Base-by-base conservation (phyloP, 345 rosid species). In the Populus deltoides region DNA sequence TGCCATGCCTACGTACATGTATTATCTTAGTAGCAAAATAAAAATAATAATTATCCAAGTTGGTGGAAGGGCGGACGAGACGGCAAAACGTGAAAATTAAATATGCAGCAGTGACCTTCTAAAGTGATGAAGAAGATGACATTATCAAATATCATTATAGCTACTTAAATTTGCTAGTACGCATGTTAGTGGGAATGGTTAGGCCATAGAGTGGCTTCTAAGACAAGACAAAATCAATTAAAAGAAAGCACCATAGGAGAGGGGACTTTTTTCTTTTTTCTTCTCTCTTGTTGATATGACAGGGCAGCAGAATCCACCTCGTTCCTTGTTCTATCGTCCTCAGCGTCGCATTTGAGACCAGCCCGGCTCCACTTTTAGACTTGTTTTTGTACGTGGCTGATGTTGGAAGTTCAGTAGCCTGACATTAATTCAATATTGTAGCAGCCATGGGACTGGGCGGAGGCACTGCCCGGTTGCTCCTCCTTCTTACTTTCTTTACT, bases 401-500 rank as follows among this genome's bases (percentile, higher is more conserved):
- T 10, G 33, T 2, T 51, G 38, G 65, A 24, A 24, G 38, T 9
- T 7, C 71, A 5, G 70, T 33, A 35, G 16, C 70, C 70, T 38
- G 20, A 17, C 68, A 25, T 61, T 25, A 6, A 38, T 36, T 47
- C 53, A 38, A 73, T 4, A 27, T 12, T 47, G 29, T 59, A 33
- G 57, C 55, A 53, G 66, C 59, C 20, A 43, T 36, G 76, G 9
- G 45, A 16, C 49, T 49, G 79, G 77, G 70, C 33, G 69, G 47
- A 59, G 45, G 45, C 74, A 82, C 87, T 74, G 65, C 78, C 47
- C 77, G 81, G 68, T 74, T 85, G 68, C 78, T 88, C 81, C 29
- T 83, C 18, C 75, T 88, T 5, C 75, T 88, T 5, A 66, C 80
- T 77, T 85, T 81, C 81, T 75, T 73, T 2, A 77, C 53, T 78